Conservation (phyloP, 768 basidiomycete genomes). For the Hydnomerulius pinastri region DNA sequence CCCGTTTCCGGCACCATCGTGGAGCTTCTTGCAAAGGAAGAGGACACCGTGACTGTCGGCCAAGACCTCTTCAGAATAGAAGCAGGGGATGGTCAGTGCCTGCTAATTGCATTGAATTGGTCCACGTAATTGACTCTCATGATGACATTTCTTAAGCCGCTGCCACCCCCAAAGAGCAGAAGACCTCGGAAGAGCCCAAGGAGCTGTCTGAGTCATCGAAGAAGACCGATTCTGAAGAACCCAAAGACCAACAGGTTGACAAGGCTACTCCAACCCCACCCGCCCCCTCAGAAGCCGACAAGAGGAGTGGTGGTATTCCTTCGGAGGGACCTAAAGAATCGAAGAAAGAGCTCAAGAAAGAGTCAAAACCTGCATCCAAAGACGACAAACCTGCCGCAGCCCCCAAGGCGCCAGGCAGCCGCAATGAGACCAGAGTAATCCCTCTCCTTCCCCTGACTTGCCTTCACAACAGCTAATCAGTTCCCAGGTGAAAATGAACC, state of each 20-base stretch:
- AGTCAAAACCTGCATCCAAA: constrained; percentile 33
- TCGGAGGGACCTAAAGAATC: constrained; percentile 33
- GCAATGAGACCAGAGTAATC: constrained; percentile 84
- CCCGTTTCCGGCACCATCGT: constrained; percentile 85
- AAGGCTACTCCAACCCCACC: constrained; percentile 48
- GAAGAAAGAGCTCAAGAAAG: constrained; percentile 40
- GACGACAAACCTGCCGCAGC: constrained; percentile 34
- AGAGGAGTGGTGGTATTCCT: constrained; percentile 24
- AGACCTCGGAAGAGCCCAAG: constrained; percentile 24
- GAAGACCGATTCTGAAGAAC: constrained; percentile 44
- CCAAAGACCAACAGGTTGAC: constrained; percentile 49
- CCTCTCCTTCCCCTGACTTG: neutral
- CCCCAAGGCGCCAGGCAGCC: constrained; percentile 48
- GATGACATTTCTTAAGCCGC: constrained; percentile 22
- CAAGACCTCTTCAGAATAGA: constrained; percentile 94
- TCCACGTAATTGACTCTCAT: neutral
- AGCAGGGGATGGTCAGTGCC: constrained; percentile 64
- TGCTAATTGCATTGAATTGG: neutral
- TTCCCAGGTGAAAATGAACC: constrained; percentile 91
- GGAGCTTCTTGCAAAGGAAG: constrained; percentile 85
- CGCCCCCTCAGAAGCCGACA: constrained; percentile 37
- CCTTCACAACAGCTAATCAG: constrained; percentile 1
- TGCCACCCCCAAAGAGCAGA: constrained; percentile 29
- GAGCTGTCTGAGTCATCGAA: constrained; percentile 29
- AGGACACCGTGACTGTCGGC: constrained; percentile 92